Evolutionary conservation across 2,329 filamentous ascomycete genomes (phyloP), one percentile per base, ranked within the genome.

Genomic region (Ophiobolus disseminans): DNA sequence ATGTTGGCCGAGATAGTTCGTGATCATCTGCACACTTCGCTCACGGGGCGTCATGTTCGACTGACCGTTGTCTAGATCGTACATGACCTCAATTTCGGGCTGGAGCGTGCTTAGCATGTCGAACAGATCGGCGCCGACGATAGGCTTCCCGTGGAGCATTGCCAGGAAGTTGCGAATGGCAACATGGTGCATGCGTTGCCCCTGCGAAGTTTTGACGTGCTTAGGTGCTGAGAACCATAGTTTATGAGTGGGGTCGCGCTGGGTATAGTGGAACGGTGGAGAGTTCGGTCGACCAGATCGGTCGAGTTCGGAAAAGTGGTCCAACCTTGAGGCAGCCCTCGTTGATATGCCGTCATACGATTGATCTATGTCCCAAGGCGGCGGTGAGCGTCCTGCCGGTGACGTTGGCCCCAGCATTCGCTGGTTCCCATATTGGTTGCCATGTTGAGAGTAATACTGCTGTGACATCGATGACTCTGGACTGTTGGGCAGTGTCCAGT

Each of bases 161-260:
- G 86, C 86, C 58, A 90, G 84, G 35, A 89, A 81, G 60, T 89
- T 90, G 16, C 87, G 81, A 1, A 86, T 86, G 0, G 86, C 86
- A 37, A 89, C 78, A 56, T 86, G 83, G 54, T 87, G 78, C 1
- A 83, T 76, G 80, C 76, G 44, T 79, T 80, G 32, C 79, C 81
- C 14, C 69, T 69, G 62, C 70, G 79, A 58, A 63, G 65, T 66
- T 10, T 62, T 78, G 30, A 81, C 60, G 28, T 80, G 77, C 1
- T 76, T 56, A 0, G 84, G 84, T 0, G 83, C 78, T 0, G 85
- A 80, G 50, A 89, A 86, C 71, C 82, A 84, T 67, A 89, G 81
- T 61, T 86, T 72, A 38, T 75, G 72, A 2, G 73, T 75, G 1
- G 72, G 56, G 30, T 58, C 55, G 13, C 45, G 50, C 35, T 47